Base-by-base conservation (phyloP, 2,329 filamentous ascomycete genomes). In the Alternaria tenuissima region DNA sequence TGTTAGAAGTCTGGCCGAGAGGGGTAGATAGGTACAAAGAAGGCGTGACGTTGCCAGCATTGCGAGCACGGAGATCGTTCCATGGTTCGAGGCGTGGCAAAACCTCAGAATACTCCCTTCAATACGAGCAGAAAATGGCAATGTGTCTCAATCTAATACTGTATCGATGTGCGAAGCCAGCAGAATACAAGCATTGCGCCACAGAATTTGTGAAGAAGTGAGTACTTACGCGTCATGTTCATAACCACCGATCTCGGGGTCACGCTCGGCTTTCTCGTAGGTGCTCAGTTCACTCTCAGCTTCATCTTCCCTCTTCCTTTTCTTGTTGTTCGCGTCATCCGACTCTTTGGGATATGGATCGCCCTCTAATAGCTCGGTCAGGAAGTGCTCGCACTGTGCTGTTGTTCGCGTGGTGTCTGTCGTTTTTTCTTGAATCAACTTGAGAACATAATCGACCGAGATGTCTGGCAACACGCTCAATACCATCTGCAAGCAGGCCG, bases 401-500 rank as follows among this genome's bases (percentile, higher is more conserved):
- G 54, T 59, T 20, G 72, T 71, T 11, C 65, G 66, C n/a, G 64
- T 72, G 9, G 47, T 46, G 36, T 71, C 69, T 24, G 68, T 67
- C 28, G 63, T 71, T 24, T 57, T 63, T 36, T 71, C 66, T 42
- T 62, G 57, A 38, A 77, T 73, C 22, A 74, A 53, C 3, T 59
- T 52, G 22, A 76, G 64, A 18, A 72, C 76, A 61, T 79, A 65
- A 36, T 76, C 63, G 22, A 71, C 64, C 4, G 73, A 69, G 32
- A 78, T 73, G 41, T 77, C 76, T 8, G 76, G 75, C 5, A 78
- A 64, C 8, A 79, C 67, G 34, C 74, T 63, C 7, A 78, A 26
- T n/a, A 79, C 60, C 63, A 72, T 70, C 46, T 74, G 69, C 26
- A 78, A 52, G 54, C 71, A 77, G 1, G 63, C 63, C 14, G 67